These are phyloP conservation scores for Oldenlandia corymbosa DNA, from an alignment of 257 asterid species.

Conservation along the genomic window DNA sequence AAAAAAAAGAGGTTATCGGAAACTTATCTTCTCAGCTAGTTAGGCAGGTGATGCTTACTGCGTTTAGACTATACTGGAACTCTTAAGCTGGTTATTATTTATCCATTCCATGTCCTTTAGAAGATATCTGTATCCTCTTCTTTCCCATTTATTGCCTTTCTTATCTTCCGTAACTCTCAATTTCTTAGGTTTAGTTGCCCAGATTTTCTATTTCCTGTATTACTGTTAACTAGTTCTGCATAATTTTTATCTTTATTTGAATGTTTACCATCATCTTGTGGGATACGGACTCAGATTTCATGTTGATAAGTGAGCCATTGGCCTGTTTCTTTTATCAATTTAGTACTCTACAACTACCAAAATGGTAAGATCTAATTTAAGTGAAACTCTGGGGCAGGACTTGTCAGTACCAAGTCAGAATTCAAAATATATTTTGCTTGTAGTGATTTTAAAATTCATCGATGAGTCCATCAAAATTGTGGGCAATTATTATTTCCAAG, in stretches of 20 bases:
- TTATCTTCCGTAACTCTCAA: neutral
- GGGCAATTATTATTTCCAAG: no score
- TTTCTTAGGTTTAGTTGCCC: neutral
- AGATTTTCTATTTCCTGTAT: neutral
- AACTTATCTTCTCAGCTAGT: neutral
- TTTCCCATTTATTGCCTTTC: neutral
- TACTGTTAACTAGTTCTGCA: neutral
- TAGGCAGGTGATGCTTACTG: neutral
- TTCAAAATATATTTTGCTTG: no score
- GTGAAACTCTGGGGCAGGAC: no score
- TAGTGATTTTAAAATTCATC: no score
- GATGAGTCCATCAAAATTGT: no score
- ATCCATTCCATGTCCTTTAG: neutral
- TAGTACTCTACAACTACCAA: no score
- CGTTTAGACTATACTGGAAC: neutral
- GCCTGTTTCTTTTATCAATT: neutral
- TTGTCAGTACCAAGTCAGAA: no score
- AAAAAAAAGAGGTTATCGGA: no score
- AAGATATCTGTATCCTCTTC: neutral
- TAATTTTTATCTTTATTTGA: neutral
- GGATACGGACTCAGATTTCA: neutral
- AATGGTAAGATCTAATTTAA: no score
- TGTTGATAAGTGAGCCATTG: neutral
- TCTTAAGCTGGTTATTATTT: neutral
- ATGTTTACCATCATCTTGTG: neutral